These are phyloP conservation scores for Pascua sp. DNA, from an alignment of 1,284 basidiomycete species.

Conservation along the genomic window DNA sequence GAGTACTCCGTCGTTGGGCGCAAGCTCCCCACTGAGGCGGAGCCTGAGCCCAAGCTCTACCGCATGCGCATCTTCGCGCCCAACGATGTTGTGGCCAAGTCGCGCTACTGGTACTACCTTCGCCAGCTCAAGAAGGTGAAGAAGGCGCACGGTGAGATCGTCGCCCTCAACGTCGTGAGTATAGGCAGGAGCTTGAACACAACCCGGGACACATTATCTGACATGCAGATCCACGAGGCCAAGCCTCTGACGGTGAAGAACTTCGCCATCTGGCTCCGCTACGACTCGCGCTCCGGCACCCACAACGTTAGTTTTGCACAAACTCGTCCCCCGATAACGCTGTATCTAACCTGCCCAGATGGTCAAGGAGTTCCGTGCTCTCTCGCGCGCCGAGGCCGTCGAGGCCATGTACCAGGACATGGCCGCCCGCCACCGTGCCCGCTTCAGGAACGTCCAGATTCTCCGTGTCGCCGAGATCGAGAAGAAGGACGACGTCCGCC, in stretches of 20 bases:
- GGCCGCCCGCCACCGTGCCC: constrained; percentile 97
- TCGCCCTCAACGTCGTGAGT: constrained; percentile 95
- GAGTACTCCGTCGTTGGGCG: constrained; percentile 99
- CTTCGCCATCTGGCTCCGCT: constrained; percentile 99
- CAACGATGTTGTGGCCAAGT: constrained; percentile 97
- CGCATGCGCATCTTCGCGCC: constrained; percentile 99
- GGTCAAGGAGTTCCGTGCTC: constrained; percentile 91
- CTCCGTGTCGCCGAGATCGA: constrained; percentile 64
- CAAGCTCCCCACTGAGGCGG: constrained; percentile 89
- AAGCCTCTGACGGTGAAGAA: constrained; percentile 98
- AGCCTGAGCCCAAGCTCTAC: constrained; percentile 79
- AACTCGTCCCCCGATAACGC: too few species aligned
- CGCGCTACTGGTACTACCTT: constrained; percentile 99
- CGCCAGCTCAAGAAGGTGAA: constrained; percentile 99
- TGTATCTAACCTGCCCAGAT: constrained; percentile 39
- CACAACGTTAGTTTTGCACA: constrained; percentile 63
- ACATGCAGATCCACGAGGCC: constrained; percentile 84
- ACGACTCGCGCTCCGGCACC: constrained; percentile 95
- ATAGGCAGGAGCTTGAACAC: neutral
- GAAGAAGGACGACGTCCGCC: constrained; percentile 79
- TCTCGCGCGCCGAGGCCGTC: constrained; percentile 90
- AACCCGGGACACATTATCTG: too few species aligned
- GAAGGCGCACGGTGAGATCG: constrained; percentile 98
- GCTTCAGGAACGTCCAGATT: constrained; percentile 86
- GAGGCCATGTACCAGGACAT: constrained; percentile 99